Base-by-base conservation (phyloP, 805 yeast genomes). In the Candida schatavii region DNA sequence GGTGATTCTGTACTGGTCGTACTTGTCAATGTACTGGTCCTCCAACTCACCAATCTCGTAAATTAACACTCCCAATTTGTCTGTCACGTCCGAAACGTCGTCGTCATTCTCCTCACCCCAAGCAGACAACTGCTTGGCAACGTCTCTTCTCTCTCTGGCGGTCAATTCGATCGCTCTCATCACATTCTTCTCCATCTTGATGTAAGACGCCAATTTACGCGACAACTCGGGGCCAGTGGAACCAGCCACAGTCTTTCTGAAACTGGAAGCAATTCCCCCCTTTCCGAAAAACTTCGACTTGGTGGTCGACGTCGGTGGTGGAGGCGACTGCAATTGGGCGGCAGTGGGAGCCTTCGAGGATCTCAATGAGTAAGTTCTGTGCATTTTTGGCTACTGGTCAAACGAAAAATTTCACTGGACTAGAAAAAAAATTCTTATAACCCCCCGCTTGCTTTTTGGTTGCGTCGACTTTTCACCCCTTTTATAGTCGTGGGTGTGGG, bases 331-430 rank as follows among this genome's bases (percentile, higher is more conserved):
- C 69, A 91, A 70, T 71, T 91, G 97, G 52, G 96, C 80, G 46
- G 98, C 98, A 44, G 99, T 90, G 48, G 99, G 99, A 30, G 97
- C 98, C 70, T 96, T 86, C 43, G 84, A 67, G 56, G 89, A 83
- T 80, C 99, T 89, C 70, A 91, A 77, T 27, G 99, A 91, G 72
- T 93, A 93, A 39, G 99, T 91, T 83, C 97, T 86, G 78, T 91
- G 97, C 99, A 93, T 93, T 51, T 38, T 68, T 29, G 35, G 9
- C 14, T 25, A n/a, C 28, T 14, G 18, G 23, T 27, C 20, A 11
- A 18, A 37, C 14, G 10, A 35, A 15, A 23, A 23, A 23, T 13
- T 13, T 13, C n/a, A 23, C 23, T 32, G 13, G 19, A 15, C 19
- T 14, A 9, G 15, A 20, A 21, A 33, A 33, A 20, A 33, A 33